These are phyloP conservation scores for Aspergillus hancockii DNA, from an alignment of 495 filamentous ascomycete genomes.

Conservation along the genomic window DNA sequence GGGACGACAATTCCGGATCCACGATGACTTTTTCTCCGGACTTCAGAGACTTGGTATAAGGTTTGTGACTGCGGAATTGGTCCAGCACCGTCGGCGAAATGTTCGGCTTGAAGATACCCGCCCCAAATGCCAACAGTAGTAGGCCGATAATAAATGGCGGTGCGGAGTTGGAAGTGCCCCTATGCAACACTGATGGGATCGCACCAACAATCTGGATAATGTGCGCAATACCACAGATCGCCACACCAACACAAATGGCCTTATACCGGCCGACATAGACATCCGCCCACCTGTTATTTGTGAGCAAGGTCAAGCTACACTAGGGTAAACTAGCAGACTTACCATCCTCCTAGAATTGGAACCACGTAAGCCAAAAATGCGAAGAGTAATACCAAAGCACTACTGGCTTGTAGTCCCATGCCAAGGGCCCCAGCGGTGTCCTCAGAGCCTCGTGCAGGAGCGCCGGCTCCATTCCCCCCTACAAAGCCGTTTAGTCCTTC, in stretches of 20 bases:
- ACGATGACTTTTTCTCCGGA: slow-evolving; percentile 44
- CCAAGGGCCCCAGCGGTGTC: slow-evolving; percentile 59
- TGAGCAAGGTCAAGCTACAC: not conserved
- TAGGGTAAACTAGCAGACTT: not conserved
- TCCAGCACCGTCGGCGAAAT: slow-evolving; percentile 39
- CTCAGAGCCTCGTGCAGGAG: slow-evolving; percentile 54
- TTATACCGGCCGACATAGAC: slow-evolving; percentile 53
- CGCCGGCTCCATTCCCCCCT: slow-evolving; percentile 64
- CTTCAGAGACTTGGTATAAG: slow-evolving; percentile 34
- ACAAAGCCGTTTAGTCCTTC: not conserved
- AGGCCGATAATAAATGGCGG: slow-evolving; percentile 60
- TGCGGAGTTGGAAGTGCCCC: slow-evolving; percentile 46
- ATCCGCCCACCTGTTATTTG: slow-evolving; percentile 45
- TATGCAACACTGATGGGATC: slow-evolving; percentile 57
- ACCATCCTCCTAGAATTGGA: slow-evolving; percentile 60
- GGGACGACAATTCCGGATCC: slow-evolving; percentile 35
- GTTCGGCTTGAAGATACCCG: slow-evolving; percentile 45
- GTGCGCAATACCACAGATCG: slow-evolving; percentile 66
- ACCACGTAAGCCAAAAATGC: slow-evolving; percentile 59
- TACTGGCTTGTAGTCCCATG: slow-evolving; percentile 58
- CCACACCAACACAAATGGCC: slow-evolving; percentile 60
- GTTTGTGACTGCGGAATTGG: slow-evolving; percentile 31
- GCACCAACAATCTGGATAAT: slow-evolving; percentile 64
- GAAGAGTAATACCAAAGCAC: slow-evolving; percentile 62
- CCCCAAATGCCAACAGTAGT: slow-evolving; percentile 36